These are phyloP conservation scores for Ascochyta viciae-villosae DNA, from an alignment of 2,329 filamentous ascomycete genomes.

Conservation along the genomic window DNA sequence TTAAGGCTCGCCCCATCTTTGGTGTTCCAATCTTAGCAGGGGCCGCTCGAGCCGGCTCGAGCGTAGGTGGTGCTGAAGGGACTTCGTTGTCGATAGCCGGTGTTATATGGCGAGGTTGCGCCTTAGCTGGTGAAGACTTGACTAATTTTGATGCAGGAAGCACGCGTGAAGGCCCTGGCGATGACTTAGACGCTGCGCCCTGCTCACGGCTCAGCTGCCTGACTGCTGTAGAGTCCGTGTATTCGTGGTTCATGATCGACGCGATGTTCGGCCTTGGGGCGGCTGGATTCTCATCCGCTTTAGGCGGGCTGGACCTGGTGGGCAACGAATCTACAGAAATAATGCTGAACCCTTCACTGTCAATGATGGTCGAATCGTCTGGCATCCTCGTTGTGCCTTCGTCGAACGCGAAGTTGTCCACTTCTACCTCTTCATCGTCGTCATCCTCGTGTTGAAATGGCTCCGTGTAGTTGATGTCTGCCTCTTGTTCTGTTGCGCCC, in stretches of 20 bases:
- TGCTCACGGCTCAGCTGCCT: neutral
- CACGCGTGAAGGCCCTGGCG: slow-evolving; percentile 14
- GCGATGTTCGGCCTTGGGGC: slow-evolving; percentile 12
- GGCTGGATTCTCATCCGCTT: slow-evolving; percentile 14
- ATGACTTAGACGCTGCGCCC: slow-evolving; percentile 6
- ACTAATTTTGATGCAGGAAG: slow-evolving; percentile 5
- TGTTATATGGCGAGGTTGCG: slow-evolving; percentile 34
- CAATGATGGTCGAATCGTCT: slow-evolving; percentile 56
- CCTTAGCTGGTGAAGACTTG: slow-evolving; percentile 22
- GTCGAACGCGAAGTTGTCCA: slow-evolving; percentile 37
- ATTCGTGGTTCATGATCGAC: slow-evolving; percentile 23
- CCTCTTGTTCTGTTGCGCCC: neutral
- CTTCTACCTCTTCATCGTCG: slow-evolving; percentile 31
- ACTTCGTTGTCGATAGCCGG: slow-evolving; percentile 36
- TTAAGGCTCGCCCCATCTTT: slow-evolving; percentile 45
- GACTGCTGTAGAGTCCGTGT: slow-evolving; percentile 15
- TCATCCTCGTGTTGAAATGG: slow-evolving; percentile 19
- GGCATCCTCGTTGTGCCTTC: slow-evolving; percentile 43
- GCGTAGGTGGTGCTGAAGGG: slow-evolving; percentile 41
- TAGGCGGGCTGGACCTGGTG: slow-evolving; percentile 40
- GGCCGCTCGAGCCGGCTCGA: slow-evolving; percentile 27
- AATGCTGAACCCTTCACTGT: slow-evolving; percentile 61
- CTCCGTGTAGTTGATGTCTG: slow-evolving; percentile 4
- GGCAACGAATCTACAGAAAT: slow-evolving; percentile 57
- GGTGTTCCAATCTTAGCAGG: slow-evolving; percentile 39